Percentiles rank a stretch among this genome's conserved stretches.
phyloP scores from a whole-genome alignment of 345 rosid genomes.

The Melaleuca alternifolia region DNA sequence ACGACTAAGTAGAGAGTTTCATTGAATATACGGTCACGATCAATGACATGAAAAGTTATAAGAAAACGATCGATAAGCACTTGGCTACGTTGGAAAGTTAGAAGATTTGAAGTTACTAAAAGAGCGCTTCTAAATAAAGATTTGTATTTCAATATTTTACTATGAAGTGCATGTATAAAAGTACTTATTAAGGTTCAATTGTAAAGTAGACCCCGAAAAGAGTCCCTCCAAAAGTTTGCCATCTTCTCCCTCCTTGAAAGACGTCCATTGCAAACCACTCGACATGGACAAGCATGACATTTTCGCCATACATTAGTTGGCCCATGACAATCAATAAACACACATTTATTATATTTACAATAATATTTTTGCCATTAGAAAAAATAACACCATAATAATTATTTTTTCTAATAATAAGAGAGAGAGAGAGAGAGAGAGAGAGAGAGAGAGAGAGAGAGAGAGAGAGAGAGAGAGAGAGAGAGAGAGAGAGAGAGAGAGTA shows the following conservation, averaged over 20 bases:
- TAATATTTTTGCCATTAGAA: neutral
- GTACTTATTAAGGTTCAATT: neutral
- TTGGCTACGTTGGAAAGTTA: too few species aligned
- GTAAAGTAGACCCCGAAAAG: neutral
- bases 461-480: neutral
- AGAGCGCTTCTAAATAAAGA: neutral
- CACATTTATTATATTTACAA: neutral
- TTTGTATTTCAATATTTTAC: neutral
- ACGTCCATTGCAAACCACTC: neutral
- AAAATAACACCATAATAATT: accelerated
- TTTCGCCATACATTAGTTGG: neutral
- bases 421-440: neutral
- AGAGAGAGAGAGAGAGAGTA: neutral
- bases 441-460: neutral
- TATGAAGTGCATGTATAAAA: neutral
- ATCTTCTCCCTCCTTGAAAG: neutral
- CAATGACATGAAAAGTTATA: too few species aligned
- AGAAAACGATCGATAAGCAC: too few species aligned
- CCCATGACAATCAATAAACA: neutral
- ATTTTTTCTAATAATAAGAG: neutral
- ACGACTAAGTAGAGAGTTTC: neutral
- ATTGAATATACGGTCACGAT: too few species aligned
- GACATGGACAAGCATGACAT: neutral
- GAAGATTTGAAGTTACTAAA: too few species aligned
- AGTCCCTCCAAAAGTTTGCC: neutral